These are phyloP conservation scores for Candida pseudocylindracea DNA, from an alignment of 1,139 yeast species.

Conservation along the genomic window DNA sequence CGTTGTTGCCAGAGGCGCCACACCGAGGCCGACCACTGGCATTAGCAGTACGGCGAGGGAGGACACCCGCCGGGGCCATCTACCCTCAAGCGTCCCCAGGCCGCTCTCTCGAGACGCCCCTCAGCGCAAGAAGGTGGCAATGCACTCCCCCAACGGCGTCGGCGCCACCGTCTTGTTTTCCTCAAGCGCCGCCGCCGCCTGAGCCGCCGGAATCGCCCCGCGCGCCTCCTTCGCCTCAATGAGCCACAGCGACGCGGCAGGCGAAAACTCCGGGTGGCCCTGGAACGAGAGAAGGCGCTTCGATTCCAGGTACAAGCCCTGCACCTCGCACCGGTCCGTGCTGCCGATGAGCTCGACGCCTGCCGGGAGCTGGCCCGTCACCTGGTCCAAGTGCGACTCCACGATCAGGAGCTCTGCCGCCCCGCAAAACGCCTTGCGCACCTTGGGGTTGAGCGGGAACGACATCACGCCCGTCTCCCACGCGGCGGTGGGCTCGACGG, in stretches of 20 bases:
- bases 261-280: slow-evolving; percentile 73
- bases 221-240: too few species aligned
- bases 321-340: slow-evolving; percentile 30
- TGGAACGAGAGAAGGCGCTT: slow-evolving; percentile 41
- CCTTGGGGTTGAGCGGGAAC: slow-evolving; percentile 20
- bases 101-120: too few species aligned
- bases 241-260: slow-evolving; percentile 8
- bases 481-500: slow-evolving; percentile 37
- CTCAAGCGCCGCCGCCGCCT: too few species aligned
- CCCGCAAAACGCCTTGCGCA: slow-evolving; percentile 10
- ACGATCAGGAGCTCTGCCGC: slow-evolving; percentile 14
- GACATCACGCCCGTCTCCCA: slow-evolving; percentile 54
- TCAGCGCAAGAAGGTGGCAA: too few species aligned
- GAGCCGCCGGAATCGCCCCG: too few species aligned
- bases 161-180: too few species aligned
- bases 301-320: slow-evolving; percentile 30
- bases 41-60: too few species aligned
- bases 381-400: slow-evolving; percentile 58
- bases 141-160: too few species aligned
- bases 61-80: too few species aligned
- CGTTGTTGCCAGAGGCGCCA: too few species aligned
- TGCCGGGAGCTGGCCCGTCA: slow-evolving; percentile 21
- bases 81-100: too few species aligned
- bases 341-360: slow-evolving; percentile 20
- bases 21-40: too few species aligned